Evolutionary conservation across 345 rosid genomes (phyloP).

Genomic region (Corchorus capsularis): DNA sequence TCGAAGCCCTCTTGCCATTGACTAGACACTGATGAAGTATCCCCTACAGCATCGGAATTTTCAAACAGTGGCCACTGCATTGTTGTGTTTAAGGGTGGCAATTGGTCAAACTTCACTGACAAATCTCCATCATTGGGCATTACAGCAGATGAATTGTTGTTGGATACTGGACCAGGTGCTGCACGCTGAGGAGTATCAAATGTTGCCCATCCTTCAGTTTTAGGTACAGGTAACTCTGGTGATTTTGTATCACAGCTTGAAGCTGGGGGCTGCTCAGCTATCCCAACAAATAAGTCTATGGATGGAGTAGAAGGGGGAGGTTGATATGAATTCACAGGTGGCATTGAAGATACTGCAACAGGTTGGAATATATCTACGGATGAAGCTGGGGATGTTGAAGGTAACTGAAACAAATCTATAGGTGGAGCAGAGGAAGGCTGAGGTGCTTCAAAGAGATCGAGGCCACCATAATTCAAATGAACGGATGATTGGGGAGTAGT

Average conservation of each 20-base stretch:
- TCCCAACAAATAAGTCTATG: constrained; percentile 52
- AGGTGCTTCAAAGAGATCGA: constrained; percentile 46
- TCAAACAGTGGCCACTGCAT: constrained; percentile 57
- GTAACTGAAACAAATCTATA: constrained; percentile 68
- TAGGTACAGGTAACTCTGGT: constrained; percentile 41
- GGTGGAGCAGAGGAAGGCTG: constrained; percentile 44
- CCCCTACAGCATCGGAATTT: constrained; percentile 37
- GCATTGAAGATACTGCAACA: constrained; percentile 28
- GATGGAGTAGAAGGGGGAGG: constrained; percentile 44
- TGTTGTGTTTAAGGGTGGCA: constrained; percentile 41
- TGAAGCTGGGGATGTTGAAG: constrained; percentile 45
- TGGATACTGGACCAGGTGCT: constrained; percentile 34
- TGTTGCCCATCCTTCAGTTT: constrained; percentile 91
- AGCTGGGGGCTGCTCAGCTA: constrained; percentile 46
- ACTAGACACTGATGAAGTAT: constrained; percentile 42
- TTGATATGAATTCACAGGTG: constrained; percentile 43
- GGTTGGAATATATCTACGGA: constrained; percentile 43
- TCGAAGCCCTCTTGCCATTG: constrained; percentile 51
- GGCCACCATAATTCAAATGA: constrained; percentile 40
- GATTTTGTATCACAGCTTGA: constrained; percentile 27
- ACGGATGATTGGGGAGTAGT: constrained; percentile 34
- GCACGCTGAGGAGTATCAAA: constrained; percentile 64
- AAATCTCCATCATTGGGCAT: constrained; percentile 35
- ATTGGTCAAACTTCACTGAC: constrained; percentile 41
- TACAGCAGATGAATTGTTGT: constrained; percentile 31